phyloP scores from a whole-genome alignment of 1,139 yeast genomes.

The Candida sanyaensis region DNA sequence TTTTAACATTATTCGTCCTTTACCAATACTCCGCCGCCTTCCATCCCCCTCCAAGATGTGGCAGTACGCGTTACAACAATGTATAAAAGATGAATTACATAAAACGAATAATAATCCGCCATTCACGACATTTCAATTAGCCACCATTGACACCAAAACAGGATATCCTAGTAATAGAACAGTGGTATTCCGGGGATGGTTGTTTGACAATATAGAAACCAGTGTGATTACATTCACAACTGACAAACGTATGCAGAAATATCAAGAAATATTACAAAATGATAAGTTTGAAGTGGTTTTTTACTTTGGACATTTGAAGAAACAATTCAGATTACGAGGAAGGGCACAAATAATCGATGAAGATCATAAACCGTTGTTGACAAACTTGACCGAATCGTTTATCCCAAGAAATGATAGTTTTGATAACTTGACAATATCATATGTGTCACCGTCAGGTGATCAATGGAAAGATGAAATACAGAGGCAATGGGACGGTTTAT shows the following conservation, averaged over 20 bases:
- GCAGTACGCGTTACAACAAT: constrained; percentile 5
- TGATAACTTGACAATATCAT: constrained; percentile 8
- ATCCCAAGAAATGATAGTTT: constrained; percentile 7
- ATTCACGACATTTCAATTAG: constrained; percentile 64
- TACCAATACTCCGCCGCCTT: not conserved
- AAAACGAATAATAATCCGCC: constrained; percentile 31
- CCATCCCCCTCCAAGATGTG: not conserved
- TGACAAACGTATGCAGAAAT: constrained; percentile 69
- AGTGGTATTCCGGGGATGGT: constrained; percentile 71
- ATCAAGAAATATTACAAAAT: constrained; percentile 49
- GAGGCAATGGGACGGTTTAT: constrained; percentile 63
- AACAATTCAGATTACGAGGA: constrained; percentile 76
- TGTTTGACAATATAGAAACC: constrained; percentile 67
- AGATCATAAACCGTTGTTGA: constrained; percentile 34
- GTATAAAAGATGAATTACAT: constrained; percentile 13
- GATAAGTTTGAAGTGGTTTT: constrained; percentile 75
- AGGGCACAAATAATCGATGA: constrained; percentile 51
- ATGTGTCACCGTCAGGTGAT: constrained; percentile 51
- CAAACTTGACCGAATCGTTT: constrained; percentile 31
- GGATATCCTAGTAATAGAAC: constrained; percentile 71
- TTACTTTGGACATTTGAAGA: constrained; percentile 60
- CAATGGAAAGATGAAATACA: constrained; percentile 69
- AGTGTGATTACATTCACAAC: constrained; percentile 73
- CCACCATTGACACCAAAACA: constrained; percentile 56
- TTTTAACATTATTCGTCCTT: not conserved